Percentiles rank a stretch among this genome's conserved stretches.
phyloP scores from a whole-genome alignment of 305 asterid genomes.

The Fraxinus sp. region DNA sequence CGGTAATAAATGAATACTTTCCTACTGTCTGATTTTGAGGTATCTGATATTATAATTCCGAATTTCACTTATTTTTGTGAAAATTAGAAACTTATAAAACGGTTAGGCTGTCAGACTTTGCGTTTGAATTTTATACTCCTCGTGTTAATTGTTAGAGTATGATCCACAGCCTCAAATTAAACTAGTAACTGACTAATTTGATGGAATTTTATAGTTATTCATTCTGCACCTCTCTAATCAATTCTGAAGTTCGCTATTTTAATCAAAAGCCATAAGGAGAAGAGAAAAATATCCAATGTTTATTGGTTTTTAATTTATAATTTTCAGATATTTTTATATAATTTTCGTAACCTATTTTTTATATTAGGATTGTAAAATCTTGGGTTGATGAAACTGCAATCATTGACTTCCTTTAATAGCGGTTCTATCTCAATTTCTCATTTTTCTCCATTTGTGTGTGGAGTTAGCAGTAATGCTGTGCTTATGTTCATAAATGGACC shows the following conservation, averaged over 20 bases:
- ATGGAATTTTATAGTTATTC: conserved; percentile 7
- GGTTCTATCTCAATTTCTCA: not conserved
- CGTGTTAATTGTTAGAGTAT: not conserved
- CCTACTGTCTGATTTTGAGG: not conserved
- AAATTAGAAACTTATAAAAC: not conserved
- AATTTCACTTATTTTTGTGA: not conserved
- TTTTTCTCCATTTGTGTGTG: not conserved
- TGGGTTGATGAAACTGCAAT: not conserved
- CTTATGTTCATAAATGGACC: not conserved
- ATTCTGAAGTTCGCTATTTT: not conserved
- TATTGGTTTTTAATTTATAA: not conserved
- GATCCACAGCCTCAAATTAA: not conserved
- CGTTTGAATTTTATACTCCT: not conserved
- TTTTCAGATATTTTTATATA: not conserved
- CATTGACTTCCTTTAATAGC: not conserved
- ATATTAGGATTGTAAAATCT: not conserved
- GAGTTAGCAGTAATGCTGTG: not conserved
- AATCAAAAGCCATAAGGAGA: not conserved
- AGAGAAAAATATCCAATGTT: not conserved
- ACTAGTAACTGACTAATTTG: not conserved
- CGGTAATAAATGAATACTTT: conserved; percentile 43
- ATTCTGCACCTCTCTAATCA: not conserved
- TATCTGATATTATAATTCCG: not conserved
- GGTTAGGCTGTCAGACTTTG: not conserved
- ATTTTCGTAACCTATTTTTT: not conserved